Evolutionary conservation across 805 yeast species (phyloP), one percentile per base, ranked within the genome.

Genomic region (Barnettozyma sucrosica): DNA sequence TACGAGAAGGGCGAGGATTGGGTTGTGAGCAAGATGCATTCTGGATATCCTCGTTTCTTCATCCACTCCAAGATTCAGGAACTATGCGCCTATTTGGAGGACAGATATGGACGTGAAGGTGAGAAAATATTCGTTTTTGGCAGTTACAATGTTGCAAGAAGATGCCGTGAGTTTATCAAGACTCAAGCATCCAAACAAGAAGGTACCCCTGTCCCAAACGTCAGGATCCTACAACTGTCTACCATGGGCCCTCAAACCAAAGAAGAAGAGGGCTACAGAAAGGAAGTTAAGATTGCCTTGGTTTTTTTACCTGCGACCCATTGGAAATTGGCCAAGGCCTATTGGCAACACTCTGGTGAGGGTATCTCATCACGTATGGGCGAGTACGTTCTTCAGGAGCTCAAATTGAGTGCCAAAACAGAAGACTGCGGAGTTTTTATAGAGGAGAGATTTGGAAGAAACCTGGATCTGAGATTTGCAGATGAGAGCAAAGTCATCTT

Each of bases 271-370:
- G 73, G 80, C 2, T 74, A 74, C 51, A 74, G 80, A 49, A 69
- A 80, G 24, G 90, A 83, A 56, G 79, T 89, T 13, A 77, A 77
- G 36, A 77, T 92, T 46, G 84, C 90, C 0, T 85, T 80, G 19
- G 56, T 61, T 1, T 88, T 89, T n/a, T 82, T 93, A 51, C 86
- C 85, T 58, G 87, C 87, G 2, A 64, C 70, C 2, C 69, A 71
- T 3, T 80, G 75, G 49, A 80, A 72, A 52, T 64, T 85, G 4
- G 90, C 93, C 36, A 89, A 88, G 62, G 80, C 80, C 57, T 93
- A 88, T 67, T 93, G 99, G 99, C 97, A 92, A 64, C 97, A 90
- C 60, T 72, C 96, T 0, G 99, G 99, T 24, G 97, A 92, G 65
- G 96, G 97, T n/a, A 78, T 93, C 24, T 87, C 96, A 14, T 87